Evolutionary conservation across 2,329 filamentous ascomycete genomes (phyloP).

Genomic region (Aspergillus niger): DNA sequence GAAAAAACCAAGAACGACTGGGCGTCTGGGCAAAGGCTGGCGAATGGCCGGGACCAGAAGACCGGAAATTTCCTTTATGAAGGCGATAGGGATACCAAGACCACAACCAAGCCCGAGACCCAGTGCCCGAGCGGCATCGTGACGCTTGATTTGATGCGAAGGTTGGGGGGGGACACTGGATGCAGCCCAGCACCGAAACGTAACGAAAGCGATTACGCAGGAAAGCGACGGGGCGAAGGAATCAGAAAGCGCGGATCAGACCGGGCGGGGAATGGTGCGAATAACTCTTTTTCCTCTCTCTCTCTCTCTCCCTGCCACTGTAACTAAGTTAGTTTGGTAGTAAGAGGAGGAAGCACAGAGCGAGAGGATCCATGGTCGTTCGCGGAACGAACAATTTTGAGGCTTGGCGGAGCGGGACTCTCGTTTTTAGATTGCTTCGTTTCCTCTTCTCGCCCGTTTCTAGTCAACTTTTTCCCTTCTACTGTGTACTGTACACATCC

Average conservation of each 20-base stretch:
- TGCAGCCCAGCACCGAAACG: not conserved
- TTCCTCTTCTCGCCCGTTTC: not conserved
- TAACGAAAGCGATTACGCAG: not conserved
- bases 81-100: slow-evolving; percentile 18
- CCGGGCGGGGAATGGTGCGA: slow-evolving; percentile 7
- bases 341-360: too few relatives aligned
- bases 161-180: not conserved
- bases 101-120: slow-evolving; percentile 18
- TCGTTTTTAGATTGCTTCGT: not conserved
- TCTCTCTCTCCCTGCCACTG: too few relatives aligned
- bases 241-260: slow-evolving; percentile 2
- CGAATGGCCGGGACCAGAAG: slow-evolving; percentile 3
- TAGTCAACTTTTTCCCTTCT: too few relatives aligned
- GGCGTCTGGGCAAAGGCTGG: slow-evolving; percentile 16
- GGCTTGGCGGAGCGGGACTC: slow-evolving; percentile 20
- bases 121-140: slow-evolving; percentile 15
- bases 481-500: too few relatives aligned
- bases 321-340: too few relatives aligned
- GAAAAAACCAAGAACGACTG: not conserved
- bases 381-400: slow-evolving; percentile 18
- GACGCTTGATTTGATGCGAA: slow-evolving; percentile 10
- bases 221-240: not conserved
- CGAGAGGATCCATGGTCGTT: slow-evolving; percentile 7
- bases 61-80: slow-evolving; percentile 13
- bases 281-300: not conserved